Evolutionary conservation across 331 rosid genomes (phyloP).

Genomic region (Acacia concinna): DNA sequence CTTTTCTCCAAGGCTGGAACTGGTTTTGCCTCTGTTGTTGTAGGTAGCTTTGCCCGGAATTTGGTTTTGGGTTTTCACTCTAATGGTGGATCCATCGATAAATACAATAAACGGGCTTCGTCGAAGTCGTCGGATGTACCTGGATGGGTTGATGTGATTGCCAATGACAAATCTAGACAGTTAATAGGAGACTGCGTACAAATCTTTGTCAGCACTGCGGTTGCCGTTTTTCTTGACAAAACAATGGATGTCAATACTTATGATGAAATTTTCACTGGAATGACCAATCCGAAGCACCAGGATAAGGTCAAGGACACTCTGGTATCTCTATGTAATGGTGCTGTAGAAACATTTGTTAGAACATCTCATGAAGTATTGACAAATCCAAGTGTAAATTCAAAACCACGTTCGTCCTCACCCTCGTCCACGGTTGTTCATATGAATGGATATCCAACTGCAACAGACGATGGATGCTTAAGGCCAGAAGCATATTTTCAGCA

Average conservation of each 20-base stretch:
- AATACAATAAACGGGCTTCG: neutral
- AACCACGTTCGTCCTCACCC: constrained; percentile 8
- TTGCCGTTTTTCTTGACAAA: constrained; percentile 75
- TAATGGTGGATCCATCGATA: constrained; percentile 25
- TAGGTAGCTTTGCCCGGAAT: constrained; percentile 91
- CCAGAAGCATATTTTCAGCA: constrained; percentile 40
- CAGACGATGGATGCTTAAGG: constrained; percentile 33
- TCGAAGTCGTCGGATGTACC: constrained; percentile 45
- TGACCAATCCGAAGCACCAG: constrained; percentile 78
- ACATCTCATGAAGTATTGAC: constrained; percentile 83
- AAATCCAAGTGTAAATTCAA: constrained; percentile 30
- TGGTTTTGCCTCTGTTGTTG: constrained; percentile 79
- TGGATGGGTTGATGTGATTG: constrained; percentile 55
- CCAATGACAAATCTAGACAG: constrained; percentile 52
- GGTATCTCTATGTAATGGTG: constrained; percentile 73
- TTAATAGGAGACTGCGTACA: constrained; percentile 61
- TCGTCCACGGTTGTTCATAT: constrained; percentile 35
- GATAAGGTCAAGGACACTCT: constrained; percentile 59
- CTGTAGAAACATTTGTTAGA: constrained; percentile 80
- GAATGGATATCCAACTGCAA: constrained; percentile 27
- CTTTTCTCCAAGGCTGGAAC: constrained; percentile 75
- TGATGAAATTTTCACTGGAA: constrained; percentile 69
- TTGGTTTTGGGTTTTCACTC: constrained; percentile 64
- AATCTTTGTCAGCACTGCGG: constrained; percentile 83
- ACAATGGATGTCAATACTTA: constrained; percentile 77